Evolutionary conservation across 1,284 basidiomycete species (phyloP).

Genomic region (Pseudozyma tsukubaensis): DNA sequence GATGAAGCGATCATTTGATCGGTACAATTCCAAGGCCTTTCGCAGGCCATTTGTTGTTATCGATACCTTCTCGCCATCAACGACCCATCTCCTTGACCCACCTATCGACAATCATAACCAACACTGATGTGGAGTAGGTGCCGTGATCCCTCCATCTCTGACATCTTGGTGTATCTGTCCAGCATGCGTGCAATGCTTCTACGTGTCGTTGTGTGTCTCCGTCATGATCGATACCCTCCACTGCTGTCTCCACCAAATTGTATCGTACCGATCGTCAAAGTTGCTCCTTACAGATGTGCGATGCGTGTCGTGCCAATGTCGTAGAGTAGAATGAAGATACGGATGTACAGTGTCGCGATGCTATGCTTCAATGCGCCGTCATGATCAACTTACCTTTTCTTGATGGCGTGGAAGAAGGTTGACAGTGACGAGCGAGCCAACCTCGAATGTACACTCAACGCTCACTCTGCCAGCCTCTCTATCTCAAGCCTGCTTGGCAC

Average conservation of each 20-base stretch:
- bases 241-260: constrained; percentile 3
- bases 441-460: constrained; percentile 40
- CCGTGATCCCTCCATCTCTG: too few species aligned
- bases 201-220: neutral
- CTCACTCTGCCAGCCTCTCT: neutral
- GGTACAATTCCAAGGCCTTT: too few species aligned
- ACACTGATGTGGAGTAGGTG: too few species aligned
- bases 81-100: too few species aligned
- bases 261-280: neutral
- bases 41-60: too few species aligned
- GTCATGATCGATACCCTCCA: neutral
- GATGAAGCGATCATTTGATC: too few species aligned
- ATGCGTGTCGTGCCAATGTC: constrained; percentile 9
- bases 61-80: too few species aligned
- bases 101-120: too few species aligned
- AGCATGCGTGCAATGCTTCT: neutral
- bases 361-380: constrained; percentile 6
- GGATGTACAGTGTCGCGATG: neutral
- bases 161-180: too few species aligned
- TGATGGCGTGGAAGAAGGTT: constrained; percentile 51
- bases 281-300: neutral
- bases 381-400: constrained; percentile 48
- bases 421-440: constrained; percentile 24
- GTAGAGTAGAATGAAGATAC: constrained; percentile 9
- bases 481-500: constrained; percentile 3